Conservation (phyloP, 2,329 filamentous ascomycete genomes). For the Aureobasidium namibiae region DNA sequence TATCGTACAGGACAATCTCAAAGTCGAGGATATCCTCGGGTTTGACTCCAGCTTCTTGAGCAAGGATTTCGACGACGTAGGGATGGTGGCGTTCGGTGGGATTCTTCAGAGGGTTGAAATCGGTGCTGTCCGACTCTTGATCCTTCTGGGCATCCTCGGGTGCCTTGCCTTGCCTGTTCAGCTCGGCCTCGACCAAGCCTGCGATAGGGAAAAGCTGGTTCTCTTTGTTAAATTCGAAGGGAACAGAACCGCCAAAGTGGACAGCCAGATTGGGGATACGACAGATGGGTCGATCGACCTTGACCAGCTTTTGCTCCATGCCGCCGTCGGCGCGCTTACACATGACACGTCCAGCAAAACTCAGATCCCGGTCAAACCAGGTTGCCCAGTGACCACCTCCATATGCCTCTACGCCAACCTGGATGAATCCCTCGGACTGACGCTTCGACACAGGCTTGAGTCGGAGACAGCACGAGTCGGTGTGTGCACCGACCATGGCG, state of each 20-base stretch:
- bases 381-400: constrained; percentile 96
- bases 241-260: constrained; percentile 78
- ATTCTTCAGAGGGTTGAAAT: constrained; percentile 68
- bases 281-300: constrained; percentile 82
- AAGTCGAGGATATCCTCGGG: constrained; percentile 78
- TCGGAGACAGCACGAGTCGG: constrained; percentile 84
- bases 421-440: constrained; percentile 74
- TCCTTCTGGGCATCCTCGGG: constrained; percentile 38
- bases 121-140: constrained; percentile 29
- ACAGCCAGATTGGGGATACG: constrained; percentile 91
- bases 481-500: constrained; percentile 89
- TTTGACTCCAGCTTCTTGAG: constrained; percentile 63
- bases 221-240: constrained; percentile 94
- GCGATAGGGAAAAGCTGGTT: constrained; percentile 90
- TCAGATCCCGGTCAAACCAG: constrained; percentile 93
- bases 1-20: constrained; percentile 94
- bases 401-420: constrained; percentile 94
- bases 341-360: constrained; percentile 81
- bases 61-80: constrained; percentile 76
- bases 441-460: constrained; percentile 94
- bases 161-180: constrained; percentile 63
- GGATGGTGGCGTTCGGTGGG: constrained; percentile 82
- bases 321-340: constrained; percentile 62
- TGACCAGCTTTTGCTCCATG: constrained; percentile 77
- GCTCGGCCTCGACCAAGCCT: constrained; percentile 76